Percentiles rank a stretch among this genome's conserved stretches.
Evolutionary conservation across 805 yeast species (phyloP).

Genomic region (Tetrapisispora nanseiensis): DNA sequence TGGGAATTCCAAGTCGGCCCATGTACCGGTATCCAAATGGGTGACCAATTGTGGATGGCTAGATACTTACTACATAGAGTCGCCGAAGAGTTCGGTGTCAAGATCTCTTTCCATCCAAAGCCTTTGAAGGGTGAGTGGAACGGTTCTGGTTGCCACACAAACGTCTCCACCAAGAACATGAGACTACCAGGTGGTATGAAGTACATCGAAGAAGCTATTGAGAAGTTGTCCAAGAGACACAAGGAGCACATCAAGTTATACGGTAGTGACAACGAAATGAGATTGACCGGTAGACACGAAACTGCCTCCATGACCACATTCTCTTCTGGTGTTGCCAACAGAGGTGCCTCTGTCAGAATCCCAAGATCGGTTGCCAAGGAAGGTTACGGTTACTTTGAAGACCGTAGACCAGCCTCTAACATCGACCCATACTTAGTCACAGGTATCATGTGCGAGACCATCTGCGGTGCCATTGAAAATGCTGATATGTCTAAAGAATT

Average conservation of each 20-base stretch:
- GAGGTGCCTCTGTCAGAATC: conserved; percentile 98
- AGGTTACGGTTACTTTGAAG: conserved; percentile 97
- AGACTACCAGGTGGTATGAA: conserved; percentile 95
- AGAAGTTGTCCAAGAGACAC: conserved; percentile 92
- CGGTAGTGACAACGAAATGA: conserved; percentile 89
- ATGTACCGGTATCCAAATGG: conserved; percentile 90
- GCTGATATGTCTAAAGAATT: conserved; percentile 90
- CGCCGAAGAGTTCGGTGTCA: conserved; percentile 97
- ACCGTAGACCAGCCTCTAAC: conserved; percentile 99
- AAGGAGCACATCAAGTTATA: conserved; percentile 89
- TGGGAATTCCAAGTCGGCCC: conserved; percentile 99
- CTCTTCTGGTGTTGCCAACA: conserved; percentile 97
- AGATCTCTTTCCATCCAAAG: conserved; percentile 98
- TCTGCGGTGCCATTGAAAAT: conserved; percentile 87
- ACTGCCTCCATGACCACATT: conserved; percentile 88
- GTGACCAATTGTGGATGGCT: conserved; percentile 94
- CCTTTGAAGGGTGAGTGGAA: conserved; percentile 99
- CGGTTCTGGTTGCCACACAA: conserved; percentile 99
- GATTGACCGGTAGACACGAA: conserved; percentile 98
- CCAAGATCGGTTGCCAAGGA: conserved; percentile 98
- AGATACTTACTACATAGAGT: conserved; percentile 88
- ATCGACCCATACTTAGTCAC: conserved; percentile 98
- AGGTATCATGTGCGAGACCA: conserved; percentile 95
- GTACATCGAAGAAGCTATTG: conserved; percentile 83
- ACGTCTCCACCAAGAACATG: conserved; percentile 88